Evolutionary conservation across 495 filamentous ascomycete species (phyloP), one percentile per base, ranked within the genome.

Genomic region (Xylaria castorea): DNA sequence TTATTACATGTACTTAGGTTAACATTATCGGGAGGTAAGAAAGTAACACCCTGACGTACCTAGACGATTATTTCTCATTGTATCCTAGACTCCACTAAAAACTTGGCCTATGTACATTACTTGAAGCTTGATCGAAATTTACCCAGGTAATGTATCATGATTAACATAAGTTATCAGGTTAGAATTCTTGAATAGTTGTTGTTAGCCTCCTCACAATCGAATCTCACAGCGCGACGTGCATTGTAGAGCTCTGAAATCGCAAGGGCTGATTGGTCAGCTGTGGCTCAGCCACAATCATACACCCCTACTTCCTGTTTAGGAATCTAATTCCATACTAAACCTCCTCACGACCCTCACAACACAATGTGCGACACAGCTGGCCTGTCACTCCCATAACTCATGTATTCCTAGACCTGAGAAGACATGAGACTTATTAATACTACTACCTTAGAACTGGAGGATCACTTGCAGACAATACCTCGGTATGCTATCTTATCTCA

Each of bases 341-440:
- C 20, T 38, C 18, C 8, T 42, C 38, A 9, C 9, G 11, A 9
- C 38, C n/a, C n/a, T n/a, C 53, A 18, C 53, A 57, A 57, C 27
- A 57, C 30, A 57, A 16, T 32, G 14, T 32, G 5, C 53, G 5
- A 61, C 32, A 61, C 34, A 22, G 18, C 8, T 8, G 32, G 7
- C 8, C 9, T 61, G 1, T 20, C n/a, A 11, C 16, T 61, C 5
- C 18, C 36, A 8, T 22, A 36, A 11, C 11, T 40, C 3, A 20
- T n/a, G 34, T 9, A 55, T 67, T 27, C 30, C 20, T 25, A 53
- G 3, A 38, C 18, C 5, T 36, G 46, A 53, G 34, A 55, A 32
- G 66, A 68, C 8, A 66, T 71, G 69, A 65, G 69, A 36, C 58
- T 71, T 32, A 53, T 66, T 9, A 71, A 71, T 30, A 71, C 57